Percentiles rank a stretch among this genome's conserved stretches.
phyloP scores from a whole-genome alignment of 2,329 filamentous ascomycete genomes.

The Pestalotiopsis sp. region DNA sequence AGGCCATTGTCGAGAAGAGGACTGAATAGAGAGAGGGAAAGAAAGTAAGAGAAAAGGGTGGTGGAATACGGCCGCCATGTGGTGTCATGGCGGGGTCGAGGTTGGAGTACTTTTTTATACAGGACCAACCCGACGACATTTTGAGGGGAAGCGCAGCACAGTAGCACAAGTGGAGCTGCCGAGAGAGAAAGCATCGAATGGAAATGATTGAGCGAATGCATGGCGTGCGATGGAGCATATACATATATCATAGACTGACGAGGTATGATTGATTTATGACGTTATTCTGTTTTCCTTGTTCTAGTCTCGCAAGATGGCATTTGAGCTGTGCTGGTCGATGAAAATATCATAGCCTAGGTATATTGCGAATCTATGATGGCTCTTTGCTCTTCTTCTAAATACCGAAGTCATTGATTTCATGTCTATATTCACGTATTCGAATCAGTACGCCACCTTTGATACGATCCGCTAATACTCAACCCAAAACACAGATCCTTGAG shows the following conservation, averaged over 20 bases:
- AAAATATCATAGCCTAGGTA: too few relatives aligned
- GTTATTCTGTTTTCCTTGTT: constrained; percentile 5
- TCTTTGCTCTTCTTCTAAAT: too few relatives aligned
- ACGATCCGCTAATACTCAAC: too few relatives aligned
- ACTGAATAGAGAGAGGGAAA: constrained; percentile 36
- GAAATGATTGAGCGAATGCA: neutral
- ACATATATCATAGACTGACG: neutral
- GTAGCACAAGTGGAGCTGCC: neutral
- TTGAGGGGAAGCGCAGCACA: too few relatives aligned
- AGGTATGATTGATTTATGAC: constrained; percentile 1
- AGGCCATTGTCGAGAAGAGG: constrained; percentile 64
- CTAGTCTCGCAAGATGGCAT: neutral
- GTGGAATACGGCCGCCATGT: neutral
- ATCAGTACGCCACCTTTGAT: too few relatives aligned
- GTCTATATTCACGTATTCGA: too few relatives aligned
- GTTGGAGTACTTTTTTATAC: neutral
- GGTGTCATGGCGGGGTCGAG: neutral
- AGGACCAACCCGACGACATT: neutral
- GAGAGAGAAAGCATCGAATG: neutral
- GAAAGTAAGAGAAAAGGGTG: neutral
- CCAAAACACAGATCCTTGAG: too few relatives aligned
- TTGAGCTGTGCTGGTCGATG: neutral
- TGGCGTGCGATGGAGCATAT: constrained; percentile 3
- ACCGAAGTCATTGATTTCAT: too few relatives aligned
- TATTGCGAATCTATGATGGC: too few relatives aligned